Evolutionary conservation across 768 basidiomycete species (phyloP).

Genomic region (Podaxis sp.): DNA sequence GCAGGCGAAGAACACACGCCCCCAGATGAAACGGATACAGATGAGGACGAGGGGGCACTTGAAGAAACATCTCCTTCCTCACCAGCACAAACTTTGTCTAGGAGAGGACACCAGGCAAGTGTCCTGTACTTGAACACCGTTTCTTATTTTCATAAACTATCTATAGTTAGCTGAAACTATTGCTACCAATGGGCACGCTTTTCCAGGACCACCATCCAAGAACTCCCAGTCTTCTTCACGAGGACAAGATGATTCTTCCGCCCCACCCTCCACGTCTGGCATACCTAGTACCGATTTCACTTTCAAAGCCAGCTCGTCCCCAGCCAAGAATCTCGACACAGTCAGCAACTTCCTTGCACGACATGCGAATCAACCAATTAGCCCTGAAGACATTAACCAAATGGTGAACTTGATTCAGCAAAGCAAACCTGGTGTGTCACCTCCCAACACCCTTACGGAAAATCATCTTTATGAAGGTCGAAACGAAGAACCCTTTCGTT

Average conservation of each 20-base stretch:
- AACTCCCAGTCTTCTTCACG: slow-evolving; percentile 14
- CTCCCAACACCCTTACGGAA: slow-evolving; percentile 62
- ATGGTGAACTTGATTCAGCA: slow-evolving; percentile 55
- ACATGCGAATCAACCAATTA: slow-evolving; percentile 47
- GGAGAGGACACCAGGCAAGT: slow-evolving; percentile 20
- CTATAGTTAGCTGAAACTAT: neutral
- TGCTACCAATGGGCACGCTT: neutral
- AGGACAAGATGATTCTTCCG: slow-evolving; percentile 6
- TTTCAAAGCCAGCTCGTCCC: slow-evolving; percentile 16
- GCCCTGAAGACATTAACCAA: slow-evolving; percentile 51
- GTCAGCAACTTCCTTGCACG: slow-evolving; percentile 49
- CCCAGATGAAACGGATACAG: slow-evolving; percentile 4
- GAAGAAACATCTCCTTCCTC: neutral
- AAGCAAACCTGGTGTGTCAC: slow-evolving; percentile 45
- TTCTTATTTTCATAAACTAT: neutral
- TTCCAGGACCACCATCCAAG: slow-evolving; percentile 9
- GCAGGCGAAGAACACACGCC: slow-evolving; percentile 19
- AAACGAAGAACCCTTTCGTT: slow-evolving; percentile 60
- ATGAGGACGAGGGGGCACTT: slow-evolving; percentile 22
- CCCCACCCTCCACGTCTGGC: neutral
- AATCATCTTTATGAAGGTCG: slow-evolving; percentile 24
- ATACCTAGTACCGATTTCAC: slow-evolving; percentile 11
- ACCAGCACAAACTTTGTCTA: slow-evolving; percentile 14
- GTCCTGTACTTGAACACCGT: neutral
- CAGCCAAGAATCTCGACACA: slow-evolving; percentile 46